Evolutionary conservation across 2,329 filamentous ascomycete genomes (phyloP).

Genomic region (Pseudogymnoascus sp.): DNA sequence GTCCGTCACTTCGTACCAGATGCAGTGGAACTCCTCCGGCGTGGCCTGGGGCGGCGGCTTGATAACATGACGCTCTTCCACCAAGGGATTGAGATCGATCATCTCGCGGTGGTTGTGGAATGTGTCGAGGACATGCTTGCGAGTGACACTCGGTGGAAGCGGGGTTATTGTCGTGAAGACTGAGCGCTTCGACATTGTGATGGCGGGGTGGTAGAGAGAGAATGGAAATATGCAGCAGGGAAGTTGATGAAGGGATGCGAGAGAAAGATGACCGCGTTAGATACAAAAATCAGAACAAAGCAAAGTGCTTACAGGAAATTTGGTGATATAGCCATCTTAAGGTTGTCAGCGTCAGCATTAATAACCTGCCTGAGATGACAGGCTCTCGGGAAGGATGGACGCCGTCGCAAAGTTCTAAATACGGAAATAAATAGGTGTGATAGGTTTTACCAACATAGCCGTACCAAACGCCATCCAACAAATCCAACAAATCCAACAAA

Average conservation of each 20-base stretch:
- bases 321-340: conserved; percentile 1
- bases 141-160: conserved; percentile 59
- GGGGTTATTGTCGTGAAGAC: conserved; percentile 74
- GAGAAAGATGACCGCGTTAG: neutral
- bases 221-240: neutral
- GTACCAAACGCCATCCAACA: neutral
- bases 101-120: conserved; percentile 74
- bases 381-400: neutral
- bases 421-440: neutral
- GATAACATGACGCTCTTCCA: conserved; percentile 64
- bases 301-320: neutral
- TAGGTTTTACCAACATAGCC: neutral
- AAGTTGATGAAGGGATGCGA: neutral
- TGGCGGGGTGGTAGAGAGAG: neutral
- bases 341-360: neutral
- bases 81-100: conserved; percentile 81
- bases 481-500: no score
- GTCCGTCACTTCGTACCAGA: conserved; percentile 77
- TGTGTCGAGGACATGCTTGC: conserved; percentile 64
- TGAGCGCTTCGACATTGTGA: conserved; percentile 59
- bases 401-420: conserved; percentile 1
- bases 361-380: neutral
- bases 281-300: conserved; percentile 14
- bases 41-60: conserved; percentile 58
- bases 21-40: conserved; percentile 62